Percentiles rank a stretch among this genome's conserved stretches.
Evolutionary conservation across 176 grass and related monocot genomes (phyloP).

Genomic region (Puccinellia tenuiflora): DNA sequence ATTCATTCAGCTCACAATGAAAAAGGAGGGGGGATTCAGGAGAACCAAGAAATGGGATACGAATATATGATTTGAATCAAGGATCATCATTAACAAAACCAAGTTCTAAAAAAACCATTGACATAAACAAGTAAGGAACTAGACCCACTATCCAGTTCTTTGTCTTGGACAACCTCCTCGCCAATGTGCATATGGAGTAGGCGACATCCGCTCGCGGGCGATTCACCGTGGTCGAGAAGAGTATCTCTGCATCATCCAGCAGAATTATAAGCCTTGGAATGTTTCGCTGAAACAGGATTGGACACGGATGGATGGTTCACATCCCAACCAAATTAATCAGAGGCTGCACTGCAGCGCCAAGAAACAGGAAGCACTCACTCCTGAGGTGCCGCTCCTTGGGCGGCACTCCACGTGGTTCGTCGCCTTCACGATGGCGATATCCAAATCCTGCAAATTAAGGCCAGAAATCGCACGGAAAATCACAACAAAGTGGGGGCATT

Average conservation of each 20-base stretch:
- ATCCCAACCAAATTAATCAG: background rate
- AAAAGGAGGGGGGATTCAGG: background rate
- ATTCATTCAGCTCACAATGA: background rate
- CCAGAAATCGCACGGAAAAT: background rate
- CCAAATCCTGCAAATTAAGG: constrained; percentile 72
- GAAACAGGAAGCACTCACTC: too few relatives aligned
- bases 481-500: background rate
- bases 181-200: constrained; percentile 71
- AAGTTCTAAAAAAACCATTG: background rate
- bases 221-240: constrained; percentile 46
- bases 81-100: background rate
- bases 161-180: constrained; percentile 89
- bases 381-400: constrained; percentile 90
- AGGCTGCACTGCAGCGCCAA: too few relatives aligned
- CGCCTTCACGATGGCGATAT: constrained; percentile 94
- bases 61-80: background rate
- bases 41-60: background rate
- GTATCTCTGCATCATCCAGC: constrained; percentile 58
- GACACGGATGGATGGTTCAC: background rate
- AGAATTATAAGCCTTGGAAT: background rate
- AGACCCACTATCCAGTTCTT: constrained; percentile 82
- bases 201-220: constrained; percentile 82
- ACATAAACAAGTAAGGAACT: background rate
- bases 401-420: constrained; percentile 88
- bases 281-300: background rate